phyloP scores from a whole-genome alignment of 1,284 basidiomycete species.

The Psilocybe mexicana region DNA sequence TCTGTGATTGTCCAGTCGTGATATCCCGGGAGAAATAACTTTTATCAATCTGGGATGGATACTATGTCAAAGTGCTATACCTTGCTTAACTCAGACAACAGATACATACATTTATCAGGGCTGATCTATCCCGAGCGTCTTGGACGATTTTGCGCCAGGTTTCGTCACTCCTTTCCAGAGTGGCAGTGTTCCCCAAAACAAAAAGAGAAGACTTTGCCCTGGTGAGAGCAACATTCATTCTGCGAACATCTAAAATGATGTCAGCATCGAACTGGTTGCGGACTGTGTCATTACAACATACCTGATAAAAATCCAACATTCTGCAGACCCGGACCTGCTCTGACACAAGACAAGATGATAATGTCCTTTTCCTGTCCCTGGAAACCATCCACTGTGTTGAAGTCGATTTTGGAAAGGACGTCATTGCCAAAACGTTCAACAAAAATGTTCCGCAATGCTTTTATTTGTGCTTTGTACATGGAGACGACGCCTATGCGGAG shows the following conservation, averaged over 20 bases:
- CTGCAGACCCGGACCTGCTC: conserved; percentile 80
- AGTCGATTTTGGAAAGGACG: conserved; percentile 79
- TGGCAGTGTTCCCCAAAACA: conserved; percentile 88
- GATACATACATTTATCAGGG: conserved; percentile 50
- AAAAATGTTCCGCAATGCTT: conserved; percentile 77
- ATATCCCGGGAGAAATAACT: conserved; percentile 16
- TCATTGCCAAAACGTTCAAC: conserved; percentile 71
- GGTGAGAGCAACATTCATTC: conserved; percentile 98
- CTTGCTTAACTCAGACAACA: conserved; percentile 32
- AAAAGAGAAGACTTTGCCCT: conserved; percentile 94
- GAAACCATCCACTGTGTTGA: conserved; percentile 98
- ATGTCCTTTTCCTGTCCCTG: conserved; percentile 98
- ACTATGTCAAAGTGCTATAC: conserved; percentile 17
- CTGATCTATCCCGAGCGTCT: conserved; percentile 66
- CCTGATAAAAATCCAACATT: conserved; percentile 89
- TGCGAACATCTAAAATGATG: conserved; percentile 62
- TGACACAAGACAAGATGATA: conserved; percentile 93
- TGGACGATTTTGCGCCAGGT: conserved; percentile 79
- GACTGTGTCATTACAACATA: conserved; percentile 23
- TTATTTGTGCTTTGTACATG: conserved; percentile 94
- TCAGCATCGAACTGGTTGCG: not conserved
- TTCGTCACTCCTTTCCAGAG: conserved; percentile 81
- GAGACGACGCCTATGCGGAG: conserved; percentile 89
- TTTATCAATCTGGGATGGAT: conserved; percentile 25
- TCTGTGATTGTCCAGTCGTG: conserved; percentile 9